These are phyloP conservation scores for Colletotrichum limetticola DNA, from an alignment of 2,329 filamentous ascomycete genomes.

Conservation along the genomic window DNA sequence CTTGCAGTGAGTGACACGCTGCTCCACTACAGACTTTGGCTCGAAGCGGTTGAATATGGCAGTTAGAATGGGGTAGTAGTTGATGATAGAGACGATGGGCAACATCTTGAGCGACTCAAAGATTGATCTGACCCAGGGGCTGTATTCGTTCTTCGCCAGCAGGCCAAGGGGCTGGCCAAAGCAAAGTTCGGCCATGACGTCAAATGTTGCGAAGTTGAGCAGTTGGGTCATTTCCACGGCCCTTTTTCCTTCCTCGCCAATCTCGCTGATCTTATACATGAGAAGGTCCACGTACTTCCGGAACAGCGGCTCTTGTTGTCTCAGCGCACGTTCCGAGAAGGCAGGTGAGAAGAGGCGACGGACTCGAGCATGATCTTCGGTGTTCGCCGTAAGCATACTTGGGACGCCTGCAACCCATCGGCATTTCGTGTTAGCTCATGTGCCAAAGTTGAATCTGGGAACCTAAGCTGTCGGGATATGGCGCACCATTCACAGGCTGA, in stretches of 20 bases:
- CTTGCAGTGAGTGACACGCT: constrained; percentile 37
- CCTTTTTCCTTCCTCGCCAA: constrained; percentile 15
- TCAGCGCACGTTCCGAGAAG: constrained; percentile 37
- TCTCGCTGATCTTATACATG: constrained; percentile 48
- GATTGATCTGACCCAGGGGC: constrained; percentile 37
- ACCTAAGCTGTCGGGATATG: too few species aligned
- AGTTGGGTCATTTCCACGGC: constrained; percentile 37
- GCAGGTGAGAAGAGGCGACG: constrained; percentile 37
- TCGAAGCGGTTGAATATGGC: constrained; percentile 38
- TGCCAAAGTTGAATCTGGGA: not conserved
- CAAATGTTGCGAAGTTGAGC: constrained; percentile 39
- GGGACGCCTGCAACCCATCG: constrained; percentile 16
- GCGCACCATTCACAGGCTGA: constrained; percentile 36
- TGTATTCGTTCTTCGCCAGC: constrained; percentile 36
- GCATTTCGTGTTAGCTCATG: not conserved
- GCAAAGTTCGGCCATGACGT: constrained; percentile 38
- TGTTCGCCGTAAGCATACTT: constrained; percentile 36
- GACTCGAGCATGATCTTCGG: constrained; percentile 36
- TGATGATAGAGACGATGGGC: constrained; percentile 39
- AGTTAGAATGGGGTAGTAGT: constrained; percentile 39
- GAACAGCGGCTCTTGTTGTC: constrained; percentile 41
- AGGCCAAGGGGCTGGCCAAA: constrained; percentile 37
- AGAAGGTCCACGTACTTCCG: constrained; percentile 50
- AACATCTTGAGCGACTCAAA: constrained; percentile 40
- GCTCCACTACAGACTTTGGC: constrained; percentile 37